A percentile compares a stretch with the other conserved stretches of the same genome.
These are phyloP conservation scores for Naumovozyma baii DNA, from an alignment of 805 yeast genomes.

Conservation along the genomic window DNA sequence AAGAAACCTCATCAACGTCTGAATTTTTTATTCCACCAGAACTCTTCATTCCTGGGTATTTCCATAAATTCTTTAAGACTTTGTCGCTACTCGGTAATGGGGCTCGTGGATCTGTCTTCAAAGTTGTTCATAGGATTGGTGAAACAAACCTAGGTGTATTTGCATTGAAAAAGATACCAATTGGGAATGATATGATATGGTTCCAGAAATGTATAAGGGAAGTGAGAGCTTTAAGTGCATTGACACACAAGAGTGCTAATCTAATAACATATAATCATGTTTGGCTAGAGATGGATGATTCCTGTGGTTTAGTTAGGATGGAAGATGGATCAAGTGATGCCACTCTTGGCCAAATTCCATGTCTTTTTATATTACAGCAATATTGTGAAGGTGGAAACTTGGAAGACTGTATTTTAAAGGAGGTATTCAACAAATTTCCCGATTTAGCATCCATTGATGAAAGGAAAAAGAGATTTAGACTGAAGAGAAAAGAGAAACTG, in stretches of 20 bases:
- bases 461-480: conserved; percentile 30
- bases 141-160: conserved; percentile 67
- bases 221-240: conserved; percentile 54
- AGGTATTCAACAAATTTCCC: conserved; percentile 29
- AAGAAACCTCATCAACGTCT: not conserved
- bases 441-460: conserved; percentile 30
- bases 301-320: conserved; percentile 29
- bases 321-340: conserved; percentile 9
- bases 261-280: conserved; percentile 83
- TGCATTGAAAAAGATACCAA: conserved; percentile 77
- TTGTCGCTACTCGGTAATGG: conserved; percentile 65
- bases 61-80: conserved; percentile 56
- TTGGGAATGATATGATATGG: conserved; percentile 67
- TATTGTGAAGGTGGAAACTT: conserved; percentile 84
- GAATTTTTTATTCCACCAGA: conserved; percentile 35
- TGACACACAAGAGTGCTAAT: conserved; percentile 44
- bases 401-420: conserved; percentile 48
- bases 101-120: conserved; percentile 73
- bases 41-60: conserved; percentile 77
- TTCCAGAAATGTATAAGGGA: conserved; percentile 64
- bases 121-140: conserved; percentile 68
- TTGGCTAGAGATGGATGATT: conserved; percentile 67
- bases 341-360: conserved; percentile 37
- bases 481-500: conserved; percentile 11
- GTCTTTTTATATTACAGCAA: conserved; percentile 75